phyloP scores from a whole-genome alignment of 805 yeast genomes.

The Lipomyces chichibuensis region DNA sequence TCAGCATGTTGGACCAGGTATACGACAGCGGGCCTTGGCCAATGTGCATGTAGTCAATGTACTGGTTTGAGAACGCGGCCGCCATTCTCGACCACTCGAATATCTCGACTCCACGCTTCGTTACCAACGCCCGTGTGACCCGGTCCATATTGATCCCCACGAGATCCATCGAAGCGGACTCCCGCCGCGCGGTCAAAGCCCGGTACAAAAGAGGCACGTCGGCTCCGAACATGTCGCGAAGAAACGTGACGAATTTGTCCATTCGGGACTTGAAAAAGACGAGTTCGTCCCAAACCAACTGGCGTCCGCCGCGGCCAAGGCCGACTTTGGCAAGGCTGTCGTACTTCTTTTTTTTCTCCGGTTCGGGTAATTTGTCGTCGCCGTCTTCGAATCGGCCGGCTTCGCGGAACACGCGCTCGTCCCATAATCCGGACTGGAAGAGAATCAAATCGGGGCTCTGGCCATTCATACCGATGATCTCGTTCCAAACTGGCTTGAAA shows the following conservation, averaged over 20 bases:
- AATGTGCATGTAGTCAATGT: slow-evolving; percentile 24
- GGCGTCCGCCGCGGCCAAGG: slow-evolving; percentile 29
- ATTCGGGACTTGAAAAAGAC: slow-evolving; percentile 26
- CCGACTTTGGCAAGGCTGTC: slow-evolving; percentile 8
- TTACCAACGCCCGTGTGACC: slow-evolving; percentile 22
- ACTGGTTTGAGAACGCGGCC: slow-evolving; percentile 22
- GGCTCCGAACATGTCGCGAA: slow-evolving; percentile 24
- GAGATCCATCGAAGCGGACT: slow-evolving; percentile 18
- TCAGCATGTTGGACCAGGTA: slow-evolving; percentile 27
- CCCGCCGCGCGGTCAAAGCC: slow-evolving; percentile 20
- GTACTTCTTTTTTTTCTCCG: slow-evolving; percentile 7
- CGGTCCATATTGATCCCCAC: slow-evolving; percentile 27
- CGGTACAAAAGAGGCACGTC: slow-evolving; percentile 29
- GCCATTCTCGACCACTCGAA: slow-evolving; percentile 29
- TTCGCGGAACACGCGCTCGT: slow-evolving; percentile 32
- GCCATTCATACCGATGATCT: slow-evolving; percentile 29
- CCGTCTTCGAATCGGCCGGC: slow-evolving; percentile 17
- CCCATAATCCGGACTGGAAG: slow-evolving; percentile 34
- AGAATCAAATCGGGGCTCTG: slow-evolving; percentile 26
- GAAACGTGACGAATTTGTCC: slow-evolving; percentile 14
- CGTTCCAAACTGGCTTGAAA: slow-evolving; percentile 20
- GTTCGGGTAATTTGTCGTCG: slow-evolving; percentile 13
- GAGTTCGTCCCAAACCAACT: slow-evolving; percentile 29
- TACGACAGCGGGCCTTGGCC: slow-evolving; percentile 20
- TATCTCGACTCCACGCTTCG: slow-evolving; percentile 17